Evolutionary conservation across 345 rosid genomes (phyloP), one percentile per base, ranked within the genome.

Genomic region (Alliaria petiolata): DNA sequence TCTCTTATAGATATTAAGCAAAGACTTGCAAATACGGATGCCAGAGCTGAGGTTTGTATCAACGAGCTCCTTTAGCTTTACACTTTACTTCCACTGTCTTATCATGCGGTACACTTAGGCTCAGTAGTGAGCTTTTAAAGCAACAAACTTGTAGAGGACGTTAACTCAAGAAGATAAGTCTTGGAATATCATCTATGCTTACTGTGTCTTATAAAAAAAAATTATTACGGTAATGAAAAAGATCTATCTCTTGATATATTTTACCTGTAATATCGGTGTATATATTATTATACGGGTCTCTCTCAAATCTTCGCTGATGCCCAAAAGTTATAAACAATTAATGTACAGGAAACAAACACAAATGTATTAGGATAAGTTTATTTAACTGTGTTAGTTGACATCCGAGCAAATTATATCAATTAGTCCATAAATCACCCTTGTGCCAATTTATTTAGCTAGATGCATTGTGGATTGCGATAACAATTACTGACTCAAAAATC

Each of bases 1-100:
- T n/a, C n/a, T n/a, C n/a, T n/a, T n/a, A n/a, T n/a, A n/a, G n/a
- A 82, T 70, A 83, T 86, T 25, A 86, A 79, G 79, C 86, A 81
- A 77, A 81, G 86, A 78, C 85, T 83, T 62, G 77, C 88, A 14
- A 89, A 88, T 66, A 83, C 81, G 10, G 90, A 84, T 75, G 72
- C 88, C n/a, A n/a, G n/a, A n/a, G n/a, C n/a, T n/a, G n/a, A n/a
- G n/a, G n/a, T n/a, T 82, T 26, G 39, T 40, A 22, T 49, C 34
- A 12, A 14, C 14, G 35, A 50, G 12, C 35, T 50, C 22, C n/a
- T n/a, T 6, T 16, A 20, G 3, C 22, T 65, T 19, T 47, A 12
- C 4, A 28, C 56, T 8, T 54, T 42, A 10, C 30, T 26, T 26
- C 30, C 30, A 25, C 11, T 5, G 7, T 40, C 71, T 40, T 53